phyloP scores from a whole-genome alignment of 2,329 filamentous ascomycete species.

The Fusarium sp. region DNA sequence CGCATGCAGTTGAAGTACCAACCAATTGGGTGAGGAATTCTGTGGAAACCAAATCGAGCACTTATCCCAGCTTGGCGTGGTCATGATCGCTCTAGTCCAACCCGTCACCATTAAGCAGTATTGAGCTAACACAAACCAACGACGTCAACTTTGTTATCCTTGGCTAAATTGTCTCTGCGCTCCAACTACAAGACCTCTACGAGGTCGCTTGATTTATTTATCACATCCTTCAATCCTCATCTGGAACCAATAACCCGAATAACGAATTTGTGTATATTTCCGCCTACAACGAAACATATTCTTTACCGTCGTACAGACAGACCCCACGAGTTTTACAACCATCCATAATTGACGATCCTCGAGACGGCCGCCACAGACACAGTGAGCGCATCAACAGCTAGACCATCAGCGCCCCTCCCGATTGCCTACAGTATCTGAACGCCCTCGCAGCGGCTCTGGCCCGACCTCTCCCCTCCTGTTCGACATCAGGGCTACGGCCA shows the following conservation, averaged over 20 bases:
- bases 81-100: constrained; percentile 15
- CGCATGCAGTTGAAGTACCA: constrained; percentile 21
- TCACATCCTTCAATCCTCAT: constrained; percentile 2
- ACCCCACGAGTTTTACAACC: constrained; percentile 6
- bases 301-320: constrained; percentile 9
- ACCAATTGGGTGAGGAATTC: constrained; percentile 26
- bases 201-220: constrained; percentile 1
- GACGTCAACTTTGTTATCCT: constrained; percentile 37
- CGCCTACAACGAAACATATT: neutral
- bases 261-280: neutral
- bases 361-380: constrained; percentile 6
- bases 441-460: neutral
- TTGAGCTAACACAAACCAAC: constrained; percentile 34
- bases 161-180: constrained; percentile 17
- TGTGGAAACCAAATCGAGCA: constrained; percentile 31
- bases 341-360: constrained; percentile 12
- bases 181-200: constrained; percentile 20
- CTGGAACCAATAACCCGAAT: neutral
- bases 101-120: constrained; percentile 23
- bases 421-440: constrained; percentile 8
- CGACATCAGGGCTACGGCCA: neutral
- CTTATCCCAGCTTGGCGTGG: constrained; percentile 30
- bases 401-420: constrained; percentile 8
- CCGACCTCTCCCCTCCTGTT: constrained; percentile 4
- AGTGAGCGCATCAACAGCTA: constrained; percentile 28